Evolutionary conservation across 1,284 basidiomycete genomes (phyloP), one percentile per base, ranked within the genome.

Genomic region (Ganoderma sinense): DNA sequence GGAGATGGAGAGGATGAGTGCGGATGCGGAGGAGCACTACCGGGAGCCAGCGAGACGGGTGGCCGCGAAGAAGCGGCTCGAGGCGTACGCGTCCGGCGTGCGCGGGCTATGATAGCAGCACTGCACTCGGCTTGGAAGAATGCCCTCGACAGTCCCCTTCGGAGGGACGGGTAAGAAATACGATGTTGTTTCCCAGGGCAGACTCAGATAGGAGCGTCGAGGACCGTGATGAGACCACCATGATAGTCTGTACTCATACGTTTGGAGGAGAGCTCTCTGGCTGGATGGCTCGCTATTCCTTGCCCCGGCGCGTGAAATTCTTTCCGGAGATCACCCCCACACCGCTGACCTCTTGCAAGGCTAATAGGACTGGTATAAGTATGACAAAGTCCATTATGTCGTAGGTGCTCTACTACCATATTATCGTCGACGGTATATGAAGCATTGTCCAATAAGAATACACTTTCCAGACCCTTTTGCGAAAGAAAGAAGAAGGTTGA

Each of bases 1-100:
- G 83, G 97, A 99, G 84, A 99, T 99, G 75, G 97, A 99, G 86
- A 92, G 95, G 81, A 99, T 99, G 97, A 92, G 98, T 69, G 79
- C 83, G 73, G 95, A 97, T 77, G 96, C 96, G 70, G 96, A 97
- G 90, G 93, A 95, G 84, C 97, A 95, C 88, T 96, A 94, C 85
- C 86, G 88, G 73, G 94, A 95, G 88, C 94, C 95, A 75, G 94
- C 94, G 76, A 85, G 92, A 76, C 94, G 96, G 73, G 97, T 98
- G 82, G 80, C 87, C 62, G 82, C 96, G 77, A 97, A 98, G 92
- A 96, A 96, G 82, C 87, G 83, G 62, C 88, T 97, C 79, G 97
- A 98, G 85, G 96, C 95, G 3, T 98, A 98, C 85, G 83, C 96
- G 11, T 99, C 98, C 92, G 97, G 97, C 86, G 91, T 99, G 71